A percentile compares a stretch with the other conserved stretches of the same genome.
These are phyloP conservation scores for Xerocomellus chrysenteron DNA, from an alignment of 768 basidiomycete genomes.

Conservation along the genomic window DNA sequence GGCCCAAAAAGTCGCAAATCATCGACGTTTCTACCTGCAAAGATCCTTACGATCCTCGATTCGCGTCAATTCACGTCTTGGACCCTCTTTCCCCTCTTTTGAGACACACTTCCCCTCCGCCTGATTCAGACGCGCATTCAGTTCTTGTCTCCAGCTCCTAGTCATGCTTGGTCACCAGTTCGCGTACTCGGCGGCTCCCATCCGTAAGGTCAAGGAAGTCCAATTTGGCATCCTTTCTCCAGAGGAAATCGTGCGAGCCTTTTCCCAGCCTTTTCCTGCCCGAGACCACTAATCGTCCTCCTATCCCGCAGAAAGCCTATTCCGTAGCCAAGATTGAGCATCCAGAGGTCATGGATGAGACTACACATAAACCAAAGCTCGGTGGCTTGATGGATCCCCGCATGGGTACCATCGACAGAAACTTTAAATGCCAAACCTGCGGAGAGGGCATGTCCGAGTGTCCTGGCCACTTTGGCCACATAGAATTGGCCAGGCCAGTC, in stretches of 20 bases:
- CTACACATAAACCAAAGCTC: conserved; percentile 83
- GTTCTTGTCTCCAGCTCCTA: neutral
- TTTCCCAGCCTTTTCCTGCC: neutral
- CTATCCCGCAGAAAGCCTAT: conserved; percentile 81
- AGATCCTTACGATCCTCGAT: conserved; percentile 6
- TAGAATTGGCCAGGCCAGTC: conserved; percentile 95
- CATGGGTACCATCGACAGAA: conserved; percentile 96
- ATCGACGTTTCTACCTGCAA: conserved; percentile 5
- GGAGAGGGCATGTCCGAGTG: conserved; percentile 99
- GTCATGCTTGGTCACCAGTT: conserved; percentile 87
- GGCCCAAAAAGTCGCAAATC: conserved; percentile 23
- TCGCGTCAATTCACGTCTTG: conserved; percentile 31
- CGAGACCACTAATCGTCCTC: conserved; percentile 12
- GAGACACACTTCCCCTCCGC: neutral
- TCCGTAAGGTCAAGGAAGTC: conserved; percentile 95
- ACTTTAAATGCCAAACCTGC: conserved; percentile 99
- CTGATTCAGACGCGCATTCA: conserved; percentile 19
- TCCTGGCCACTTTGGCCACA: conserved; percentile 98
- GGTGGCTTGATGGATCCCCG: conserved; percentile 97
- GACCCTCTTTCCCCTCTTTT: conserved; percentile 1
- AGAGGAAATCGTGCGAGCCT: conserved; percentile 82
- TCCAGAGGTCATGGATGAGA: conserved; percentile 98
- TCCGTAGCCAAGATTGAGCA: conserved; percentile 98
- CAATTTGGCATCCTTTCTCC: conserved; percentile 99
- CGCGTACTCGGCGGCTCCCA: conserved; percentile 89